Base-by-base conservation (phyloP, 768 basidiomycete species). In the Collybiopsis confluens region DNA sequence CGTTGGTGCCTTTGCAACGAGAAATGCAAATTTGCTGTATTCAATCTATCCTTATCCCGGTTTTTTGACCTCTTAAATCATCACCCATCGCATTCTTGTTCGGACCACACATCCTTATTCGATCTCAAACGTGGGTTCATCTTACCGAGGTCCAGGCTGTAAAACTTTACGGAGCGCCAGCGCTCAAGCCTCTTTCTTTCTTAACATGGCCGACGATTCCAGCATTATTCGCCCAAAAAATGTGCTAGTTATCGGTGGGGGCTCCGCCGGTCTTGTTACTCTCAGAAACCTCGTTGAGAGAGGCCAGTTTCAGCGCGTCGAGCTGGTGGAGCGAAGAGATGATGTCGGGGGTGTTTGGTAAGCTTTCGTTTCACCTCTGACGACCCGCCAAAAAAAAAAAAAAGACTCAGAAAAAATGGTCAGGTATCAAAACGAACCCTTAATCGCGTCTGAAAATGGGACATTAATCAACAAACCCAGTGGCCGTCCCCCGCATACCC, bases 401-500 rank as follows among this genome's bases (percentile, higher is more conserved):
- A 36, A 15, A 24, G 10, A 46, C 23, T 41, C 13, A n/a, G 33
- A 27, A 27, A 52, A 20, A 3, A 33, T 33, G 6, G n/a, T 38
- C 40, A 21, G 36, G 41, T 16, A 52, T 23, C 40, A 41, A 40
- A 21, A 37, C 16, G 51, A 41, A 23, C 42, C 41, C 42, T 26
- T 33, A n/a, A 43, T 35, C 5, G 15, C 38, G 30, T 44, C 54
- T 8, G 11, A 52, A 18, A 16, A 23, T 15, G 30, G 24, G 4
- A 30, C 44, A 15, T 16, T 45, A 37, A 47, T 28, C 45, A 45
- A 47, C 20, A 40, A 40, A 21, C 69, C 1, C 65, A 64, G 26
- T 80, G 78, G 78, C 66, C 72, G 0, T 74, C 77, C 4, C 75
- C 77, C 1, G 75, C 76, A 0, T 80, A 81, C 51, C 70, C 70